phyloP scores from a whole-genome alignment of 2,329 filamentous ascomycete species.

The Whalleya microplaca region DNA sequence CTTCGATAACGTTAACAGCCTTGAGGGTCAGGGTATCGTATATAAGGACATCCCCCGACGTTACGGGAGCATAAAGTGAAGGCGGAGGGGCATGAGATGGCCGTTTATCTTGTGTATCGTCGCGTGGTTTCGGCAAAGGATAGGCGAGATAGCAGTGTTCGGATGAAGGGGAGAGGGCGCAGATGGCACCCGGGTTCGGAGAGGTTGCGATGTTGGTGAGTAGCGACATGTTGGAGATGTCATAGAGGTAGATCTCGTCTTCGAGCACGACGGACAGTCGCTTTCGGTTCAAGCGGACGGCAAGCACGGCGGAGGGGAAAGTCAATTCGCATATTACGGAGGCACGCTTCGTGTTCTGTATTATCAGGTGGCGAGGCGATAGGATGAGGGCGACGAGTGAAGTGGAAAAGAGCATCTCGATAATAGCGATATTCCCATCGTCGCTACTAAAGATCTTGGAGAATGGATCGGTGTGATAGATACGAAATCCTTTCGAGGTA shows the following conservation, averaged over 20 bases:
- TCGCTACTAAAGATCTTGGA: slow-evolving; percentile 92
- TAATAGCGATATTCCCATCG: slow-evolving; percentile 91
- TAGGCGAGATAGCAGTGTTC: slow-evolving; percentile 97
- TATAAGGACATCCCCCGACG: slow-evolving; percentile 88
- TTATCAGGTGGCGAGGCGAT: slow-evolving; percentile 88
- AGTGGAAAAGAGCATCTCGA: slow-evolving; percentile 99
- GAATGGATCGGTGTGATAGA: slow-evolving; percentile 96
- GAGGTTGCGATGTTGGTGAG: slow-evolving; percentile 92
- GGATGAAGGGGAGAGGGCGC: slow-evolving; percentile 88
- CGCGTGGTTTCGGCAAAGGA: slow-evolving; percentile 76
- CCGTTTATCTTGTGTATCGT: slow-evolving; percentile 59
- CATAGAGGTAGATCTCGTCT: slow-evolving; percentile 96
- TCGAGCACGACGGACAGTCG: slow-evolving; percentile 91
- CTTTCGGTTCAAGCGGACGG: slow-evolving; percentile 92
- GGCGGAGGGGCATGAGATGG: slow-evolving; percentile 85
- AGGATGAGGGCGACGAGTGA: slow-evolving; percentile 92
- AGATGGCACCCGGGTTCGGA: slow-evolving; percentile 89
- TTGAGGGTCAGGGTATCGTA: slow-evolving; percentile 90
- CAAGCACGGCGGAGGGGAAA: slow-evolving; percentile 94
- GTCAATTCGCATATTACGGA: slow-evolving; percentile 98
- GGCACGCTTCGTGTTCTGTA: slow-evolving; percentile 88
- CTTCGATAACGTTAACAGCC: slow-evolving; percentile 93
- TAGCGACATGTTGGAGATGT: slow-evolving; percentile 98
- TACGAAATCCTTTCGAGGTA: slow-evolving; percentile 91
- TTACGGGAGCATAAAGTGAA: slow-evolving; percentile 78